Base-by-base conservation (phyloP, 176 grass and related monocot species). In the Poa annua region DNA sequence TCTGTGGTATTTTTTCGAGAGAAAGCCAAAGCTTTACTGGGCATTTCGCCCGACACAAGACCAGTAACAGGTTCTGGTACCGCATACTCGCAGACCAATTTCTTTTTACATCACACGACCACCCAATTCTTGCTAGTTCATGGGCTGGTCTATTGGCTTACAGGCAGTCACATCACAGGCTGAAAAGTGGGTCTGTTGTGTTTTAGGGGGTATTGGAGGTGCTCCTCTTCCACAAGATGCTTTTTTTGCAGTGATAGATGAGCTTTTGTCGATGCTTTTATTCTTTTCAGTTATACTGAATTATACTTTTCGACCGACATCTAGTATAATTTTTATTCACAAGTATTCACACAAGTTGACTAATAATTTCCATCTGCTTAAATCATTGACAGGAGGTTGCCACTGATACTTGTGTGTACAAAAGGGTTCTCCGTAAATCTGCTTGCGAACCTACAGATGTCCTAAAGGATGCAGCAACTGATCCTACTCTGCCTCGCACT, bases 401-500 rank as follows among this genome's bases (percentile, higher is more conserved):
- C 48, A 81, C 78, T 50, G 83, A 85, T 84, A 92, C 76, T 52
- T 90, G 86, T 79, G 90, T 94, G 76, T 97, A 91, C 65, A 97
- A 90, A 92, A 92, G 91, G 81, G 90, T 91, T 72, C 79, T 94
- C 71, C 86, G 86, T 53, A 89, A 88, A 54, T 59, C 88, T 87
- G 55, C 56, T 65, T 83, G 82, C 33, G 88, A 88, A 88, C 73
- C 67, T 75, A 91, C 70, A 20, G 90, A 92, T 80, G 25, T 79
- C 33, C 80, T 87, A 36, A 88, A 97, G 69, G 92, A 97, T 81
- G 90, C 80, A 74, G 78, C 88, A 34, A 39, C 79, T 66, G 95
- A 97, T 88, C 71, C 92, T 52, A 89, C 86, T 85, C 85, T 94
- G 35, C 92, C 92, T 91, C 90, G 86, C 69, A 94, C 92, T 22